phyloP scores from a whole-genome alignment of 2,329 filamentous ascomycete genomes.

The Aureobasidium sp. region DNA sequence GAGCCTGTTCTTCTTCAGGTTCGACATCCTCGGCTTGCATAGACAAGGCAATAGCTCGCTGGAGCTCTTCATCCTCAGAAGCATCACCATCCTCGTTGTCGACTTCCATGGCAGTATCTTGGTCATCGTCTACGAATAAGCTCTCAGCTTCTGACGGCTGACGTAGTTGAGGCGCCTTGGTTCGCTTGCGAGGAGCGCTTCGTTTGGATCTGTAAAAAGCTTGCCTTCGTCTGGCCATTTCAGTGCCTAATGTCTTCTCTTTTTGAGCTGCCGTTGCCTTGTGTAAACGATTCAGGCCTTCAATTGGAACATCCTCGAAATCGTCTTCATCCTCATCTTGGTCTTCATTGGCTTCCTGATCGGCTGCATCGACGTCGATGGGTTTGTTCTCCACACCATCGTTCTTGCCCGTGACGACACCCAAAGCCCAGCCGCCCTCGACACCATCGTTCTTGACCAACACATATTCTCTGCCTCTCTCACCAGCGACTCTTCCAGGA shows the following conservation, averaged over 20 bases:
- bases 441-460: conserved; percentile 91
- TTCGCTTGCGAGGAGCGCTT: conserved; percentile 14
- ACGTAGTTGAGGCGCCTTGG: conserved; percentile 17
- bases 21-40: conserved; percentile 54
- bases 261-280: conserved; percentile 37
- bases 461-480: conserved; percentile 88
- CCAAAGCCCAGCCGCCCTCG: conserved; percentile 91
- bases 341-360: conserved; percentile 40
- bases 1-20: conserved; percentile 16
- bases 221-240: conserved; percentile 33
- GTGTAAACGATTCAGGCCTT: conserved; percentile 76
- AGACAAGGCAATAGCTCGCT: conserved; percentile 76
- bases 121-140: conserved; percentile 44
- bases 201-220: conserved; percentile 36
- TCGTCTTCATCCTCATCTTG: conserved; percentile 56
- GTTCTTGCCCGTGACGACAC: conserved; percentile 81
- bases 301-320: conserved; percentile 89
- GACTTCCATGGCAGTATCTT: conserved; percentile 18
- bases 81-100: conserved; percentile 34
- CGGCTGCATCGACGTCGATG: conserved; percentile 74
- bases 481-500: conserved; percentile 64
- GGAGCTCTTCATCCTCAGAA: conserved; percentile 66
- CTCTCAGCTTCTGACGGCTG: conserved; percentile 38
- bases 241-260: not conserved
- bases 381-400: conserved; percentile 73